Evolutionary conservation across 352 stramenopile species (phyloP), one percentile per base, ranked within the genome.

Genomic region (Phytopythium ostracodes): DNA sequence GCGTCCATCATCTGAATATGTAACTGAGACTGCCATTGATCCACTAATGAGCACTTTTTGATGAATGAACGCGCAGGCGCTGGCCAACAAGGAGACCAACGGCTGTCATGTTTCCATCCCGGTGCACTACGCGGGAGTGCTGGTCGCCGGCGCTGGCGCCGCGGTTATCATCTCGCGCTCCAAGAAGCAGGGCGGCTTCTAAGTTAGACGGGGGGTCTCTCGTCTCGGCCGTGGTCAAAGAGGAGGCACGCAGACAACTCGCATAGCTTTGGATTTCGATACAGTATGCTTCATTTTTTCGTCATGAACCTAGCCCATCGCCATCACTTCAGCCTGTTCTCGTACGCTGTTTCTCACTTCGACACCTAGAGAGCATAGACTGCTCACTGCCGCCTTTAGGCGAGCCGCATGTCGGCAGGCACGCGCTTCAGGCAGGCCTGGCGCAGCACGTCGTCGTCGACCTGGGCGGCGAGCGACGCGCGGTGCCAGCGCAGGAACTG

Each of bases 401-500:
- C 76, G 17, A 91, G 69, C 27, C 77, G 81, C 70, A 89, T 74
- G 53, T 87, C 76, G 11, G 56, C 33, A 1, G 82, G 78, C 35
- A 91, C 79, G 60, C 75, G 63, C 58, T 72, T 56, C n/a, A 85
- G 73, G 46, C 79, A 89, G 29, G 77, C 82, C 50, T 77, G 66
- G 62, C 77, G 74, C 58, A 91, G 77, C 36, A 87, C 76, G 18
- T 76, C 70, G 42, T 87, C 78, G 31, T 80, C 70, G 51, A 85
- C 67, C 17, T 20, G 18, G 58, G 62, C 75, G 18, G 74, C 71
- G 27, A 78, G 69, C 27, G 82, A 87, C 24, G 72, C 64, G 74
- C 76, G 79, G 68, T 91, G 79, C 97, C 97, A 99, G 36, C 97
- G 78, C 66, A 96, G 82, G 73, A 98, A 99, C 70, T 99, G 96